Evolutionary conservation across 2,329 filamentous ascomycete species (phyloP).

Genomic region (Fusarium illudens): DNA sequence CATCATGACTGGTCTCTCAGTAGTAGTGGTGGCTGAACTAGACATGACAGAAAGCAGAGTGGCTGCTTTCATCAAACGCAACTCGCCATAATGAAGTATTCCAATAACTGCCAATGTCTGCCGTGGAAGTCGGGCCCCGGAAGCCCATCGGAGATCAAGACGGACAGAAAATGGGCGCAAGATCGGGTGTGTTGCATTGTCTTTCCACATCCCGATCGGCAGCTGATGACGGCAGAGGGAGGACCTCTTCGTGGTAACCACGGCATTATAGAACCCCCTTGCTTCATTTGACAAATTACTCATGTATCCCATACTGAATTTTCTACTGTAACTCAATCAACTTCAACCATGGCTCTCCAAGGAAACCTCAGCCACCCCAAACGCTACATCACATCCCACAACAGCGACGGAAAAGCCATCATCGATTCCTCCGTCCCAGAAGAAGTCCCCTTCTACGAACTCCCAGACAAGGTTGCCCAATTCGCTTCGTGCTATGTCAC

Average conservation of each 20-base stretch:
- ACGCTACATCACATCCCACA: conserved; percentile 40
- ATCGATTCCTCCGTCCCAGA: conserved; percentile 14
- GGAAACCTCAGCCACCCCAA: conserved; percentile 34
- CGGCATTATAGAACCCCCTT: background rate
- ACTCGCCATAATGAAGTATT: background rate
- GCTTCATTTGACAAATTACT: background rate
- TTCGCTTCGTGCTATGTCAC: conserved; percentile 43
- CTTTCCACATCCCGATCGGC: conserved; percentile 27
- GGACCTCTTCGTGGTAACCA: background rate
- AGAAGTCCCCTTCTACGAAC: conserved; percentile 32
- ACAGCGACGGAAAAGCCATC: conserved; percentile 41
- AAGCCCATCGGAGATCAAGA: conserved; percentile 1
- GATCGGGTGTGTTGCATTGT: background rate
- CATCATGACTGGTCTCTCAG: background rate
- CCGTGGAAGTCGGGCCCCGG: background rate
- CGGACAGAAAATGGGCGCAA: background rate
- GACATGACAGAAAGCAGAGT: background rate
- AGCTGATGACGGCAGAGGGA: background rate
- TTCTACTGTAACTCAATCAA: background rate
- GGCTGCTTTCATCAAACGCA: background rate
- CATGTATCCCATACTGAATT: no score
- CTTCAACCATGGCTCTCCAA: conserved; percentile 19
- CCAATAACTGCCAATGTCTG: background rate
- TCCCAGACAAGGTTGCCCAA: conserved; percentile 24
- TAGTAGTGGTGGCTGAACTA: no score